Evolutionary conservation across 805 yeast genomes (phyloP).

Genomic region (Sungouiella thailandica): DNA sequence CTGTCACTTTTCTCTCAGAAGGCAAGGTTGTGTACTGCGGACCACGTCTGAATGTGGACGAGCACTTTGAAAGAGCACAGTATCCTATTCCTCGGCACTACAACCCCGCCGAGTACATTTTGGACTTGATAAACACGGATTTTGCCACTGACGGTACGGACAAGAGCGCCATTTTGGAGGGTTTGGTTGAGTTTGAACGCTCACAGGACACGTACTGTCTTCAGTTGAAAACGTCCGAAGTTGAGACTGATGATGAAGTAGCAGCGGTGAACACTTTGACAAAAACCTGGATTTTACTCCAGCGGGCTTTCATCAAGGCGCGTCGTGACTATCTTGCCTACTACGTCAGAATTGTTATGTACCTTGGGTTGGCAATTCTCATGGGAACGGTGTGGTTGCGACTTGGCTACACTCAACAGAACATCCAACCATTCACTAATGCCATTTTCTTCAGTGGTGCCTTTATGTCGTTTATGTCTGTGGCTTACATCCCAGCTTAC

Average conservation of each 20-base stretch:
- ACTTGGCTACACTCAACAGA: slow-evolving; percentile 17
- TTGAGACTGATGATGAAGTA: neutral
- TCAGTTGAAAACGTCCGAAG: neutral
- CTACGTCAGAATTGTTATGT: slow-evolving; percentile 33
- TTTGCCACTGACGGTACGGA: slow-evolving; percentile 7
- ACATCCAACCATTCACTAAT: slow-evolving; percentile 26
- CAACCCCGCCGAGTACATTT: slow-evolving; percentile 25
- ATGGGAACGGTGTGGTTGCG: slow-evolving; percentile 39
- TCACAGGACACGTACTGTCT: neutral
- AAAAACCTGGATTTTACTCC: slow-evolving; percentile 16
- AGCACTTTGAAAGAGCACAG: slow-evolving; percentile 18
- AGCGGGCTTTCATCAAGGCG: slow-evolving; percentile 27
- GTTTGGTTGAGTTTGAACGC: slow-evolving; percentile 2
- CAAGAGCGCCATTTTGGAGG: slow-evolving; percentile 1
- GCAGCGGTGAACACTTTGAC: slow-evolving; percentile 1
- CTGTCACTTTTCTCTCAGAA: slow-evolving; percentile 19
- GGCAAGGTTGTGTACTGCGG: slow-evolving; percentile 21
- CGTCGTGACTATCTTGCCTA: slow-evolving; percentile 33
- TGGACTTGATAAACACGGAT: slow-evolving; percentile 27
- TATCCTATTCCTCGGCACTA: slow-evolving; percentile 14
- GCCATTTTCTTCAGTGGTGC: slow-evolving; percentile 40
- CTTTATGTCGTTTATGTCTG: slow-evolving; percentile 42
- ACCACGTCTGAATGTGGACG: slow-evolving; percentile 6
- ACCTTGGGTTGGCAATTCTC: slow-evolving; percentile 33
- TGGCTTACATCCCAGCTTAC: slow-evolving; percentile 37